These are phyloP conservation scores for Trypanosoma lewisi DNA, from an alignment of 208 protist genomes.

Conservation along the genomic window DNA sequence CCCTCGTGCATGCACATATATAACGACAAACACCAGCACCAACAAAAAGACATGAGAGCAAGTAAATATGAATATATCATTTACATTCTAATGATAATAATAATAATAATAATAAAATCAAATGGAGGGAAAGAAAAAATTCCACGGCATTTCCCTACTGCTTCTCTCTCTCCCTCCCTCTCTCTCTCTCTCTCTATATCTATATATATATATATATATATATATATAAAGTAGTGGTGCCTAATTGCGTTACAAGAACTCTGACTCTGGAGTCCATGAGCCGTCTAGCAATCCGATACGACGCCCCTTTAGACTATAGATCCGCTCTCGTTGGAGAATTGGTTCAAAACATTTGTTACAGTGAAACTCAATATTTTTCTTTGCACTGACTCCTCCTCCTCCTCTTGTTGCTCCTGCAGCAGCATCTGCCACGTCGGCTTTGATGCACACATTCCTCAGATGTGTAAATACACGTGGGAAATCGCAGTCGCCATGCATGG, in stretches of 20 bases:
- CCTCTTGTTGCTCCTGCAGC: no score
- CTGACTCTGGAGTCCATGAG: slow-evolving; percentile 75
- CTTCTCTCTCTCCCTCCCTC: no score
- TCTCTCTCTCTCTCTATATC: no score
- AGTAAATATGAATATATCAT: no score
- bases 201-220: no score
- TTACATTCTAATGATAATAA: no score
- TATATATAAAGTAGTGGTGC: no score
- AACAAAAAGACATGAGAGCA: no score
- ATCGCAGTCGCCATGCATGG: slow-evolving; percentile 76
- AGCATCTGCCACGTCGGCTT: slow-evolving; percentile 18
- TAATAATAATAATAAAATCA: no score
- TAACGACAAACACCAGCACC: no score
- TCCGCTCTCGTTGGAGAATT: slow-evolving; percentile 46
- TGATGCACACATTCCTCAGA: slow-evolving; percentile 55
- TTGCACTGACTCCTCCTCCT: slow-evolving; percentile 9
- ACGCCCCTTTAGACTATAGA: slow-evolving; percentile 44
- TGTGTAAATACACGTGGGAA: slow-evolving; percentile 87
- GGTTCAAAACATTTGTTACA: slow-evolving; percentile 82
- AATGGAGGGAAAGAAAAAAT: no score
- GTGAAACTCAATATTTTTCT: slow-evolving; percentile 56
- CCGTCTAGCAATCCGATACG: slow-evolving; percentile 72
- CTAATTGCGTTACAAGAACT: slow-evolving; percentile 74
- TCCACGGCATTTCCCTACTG: no score
- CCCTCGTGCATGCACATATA: slow-evolving; percentile 6